Evolutionary conservation across 2,329 filamentous ascomycete genomes (phyloP).

Genomic region (Graphiopsis chlorocephala): DNA sequence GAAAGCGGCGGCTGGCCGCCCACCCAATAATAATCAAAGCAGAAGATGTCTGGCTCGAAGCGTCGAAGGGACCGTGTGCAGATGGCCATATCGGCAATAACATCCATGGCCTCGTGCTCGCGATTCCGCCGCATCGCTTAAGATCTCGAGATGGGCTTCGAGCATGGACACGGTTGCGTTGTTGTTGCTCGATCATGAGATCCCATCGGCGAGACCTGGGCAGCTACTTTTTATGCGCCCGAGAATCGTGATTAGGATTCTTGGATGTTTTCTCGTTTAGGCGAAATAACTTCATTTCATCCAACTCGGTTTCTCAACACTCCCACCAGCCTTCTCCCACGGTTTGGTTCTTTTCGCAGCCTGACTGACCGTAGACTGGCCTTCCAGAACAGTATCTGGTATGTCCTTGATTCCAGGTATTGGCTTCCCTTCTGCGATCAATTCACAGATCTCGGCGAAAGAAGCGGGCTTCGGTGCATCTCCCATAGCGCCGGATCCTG

Average conservation of each 20-base stretch:
- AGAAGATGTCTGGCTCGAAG: background rate
- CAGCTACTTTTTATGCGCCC: no score
- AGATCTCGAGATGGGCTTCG: no score
- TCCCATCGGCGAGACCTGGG: no score
- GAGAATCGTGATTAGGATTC: background rate
- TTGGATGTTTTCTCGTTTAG: background rate
- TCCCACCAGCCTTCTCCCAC: constrained; percentile 64
- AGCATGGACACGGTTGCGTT: no score
- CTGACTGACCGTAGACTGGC: constrained; percentile 60
- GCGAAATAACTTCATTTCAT: background rate
- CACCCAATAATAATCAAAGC: no score
- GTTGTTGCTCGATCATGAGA: no score
- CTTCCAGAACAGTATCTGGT: constrained; percentile 71
- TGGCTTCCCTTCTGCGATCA: constrained; percentile 77
- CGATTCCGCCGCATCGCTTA: no score
- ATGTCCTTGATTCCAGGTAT: constrained; percentile 88
- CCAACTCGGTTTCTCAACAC: constrained; percentile 4
- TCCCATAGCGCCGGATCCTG: constrained; percentile 28
- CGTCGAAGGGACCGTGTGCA: no score
- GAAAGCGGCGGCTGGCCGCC: no score
- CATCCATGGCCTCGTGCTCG: background rate
- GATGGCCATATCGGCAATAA: background rate
- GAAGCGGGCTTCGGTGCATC: constrained; percentile 74
- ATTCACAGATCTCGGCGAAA: constrained; percentile 81
- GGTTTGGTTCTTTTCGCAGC: constrained; percentile 63